Evolutionary conservation across 1,284 basidiomycete genomes (phyloP).

Genomic region (Coriolopsis trogii): DNA sequence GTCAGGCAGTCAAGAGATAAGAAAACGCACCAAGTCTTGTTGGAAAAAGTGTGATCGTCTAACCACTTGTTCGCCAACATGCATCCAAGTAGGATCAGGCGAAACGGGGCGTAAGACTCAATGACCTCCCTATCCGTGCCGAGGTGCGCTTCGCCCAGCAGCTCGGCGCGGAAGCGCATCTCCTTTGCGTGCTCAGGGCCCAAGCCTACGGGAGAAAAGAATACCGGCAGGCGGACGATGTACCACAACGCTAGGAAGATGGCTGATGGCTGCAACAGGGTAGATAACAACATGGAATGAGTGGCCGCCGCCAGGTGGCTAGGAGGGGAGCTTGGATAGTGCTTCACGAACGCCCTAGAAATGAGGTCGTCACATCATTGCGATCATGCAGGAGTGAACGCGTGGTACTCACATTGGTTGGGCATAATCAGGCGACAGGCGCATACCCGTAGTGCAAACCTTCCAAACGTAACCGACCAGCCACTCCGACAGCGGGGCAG

Average conservation of each 20-base stretch:
- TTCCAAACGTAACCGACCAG: constrained; percentile 79
- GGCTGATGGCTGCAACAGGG: constrained; percentile 79
- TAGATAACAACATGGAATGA: constrained; percentile 75
- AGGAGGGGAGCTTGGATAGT: constrained; percentile 51
- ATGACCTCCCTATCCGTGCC: constrained; percentile 52
- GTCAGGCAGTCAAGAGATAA: not conserved
- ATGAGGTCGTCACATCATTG: constrained; percentile 12
- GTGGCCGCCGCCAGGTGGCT: constrained; percentile 61
- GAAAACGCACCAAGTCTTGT: constrained; percentile 81
- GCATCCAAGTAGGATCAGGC: constrained; percentile 79
- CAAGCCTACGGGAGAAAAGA: constrained; percentile 47
- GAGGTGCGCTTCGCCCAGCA: constrained; percentile 53
- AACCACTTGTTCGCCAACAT: constrained; percentile 93
- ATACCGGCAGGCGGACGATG: constrained; percentile 79
- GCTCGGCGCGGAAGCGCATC: constrained; percentile 59
- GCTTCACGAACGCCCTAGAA: constrained; percentile 37
- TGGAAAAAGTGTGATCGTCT: constrained; percentile 91
- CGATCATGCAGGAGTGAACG: not conserved
- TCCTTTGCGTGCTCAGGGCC: constrained; percentile 49
- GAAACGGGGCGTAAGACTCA: constrained; percentile 66
- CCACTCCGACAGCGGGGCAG: constrained; percentile 78
- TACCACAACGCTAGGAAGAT: constrained; percentile 84
- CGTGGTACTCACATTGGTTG: constrained; percentile 33
- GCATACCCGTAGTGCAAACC: constrained; percentile 68
- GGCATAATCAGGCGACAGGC: constrained; percentile 47